Percentiles rank a stretch among this genome's conserved stretches.
Evolutionary conservation across 192 early-diverging fungal genomes (phyloP).

Genomic region (Entomortierella beljakovae): DNA sequence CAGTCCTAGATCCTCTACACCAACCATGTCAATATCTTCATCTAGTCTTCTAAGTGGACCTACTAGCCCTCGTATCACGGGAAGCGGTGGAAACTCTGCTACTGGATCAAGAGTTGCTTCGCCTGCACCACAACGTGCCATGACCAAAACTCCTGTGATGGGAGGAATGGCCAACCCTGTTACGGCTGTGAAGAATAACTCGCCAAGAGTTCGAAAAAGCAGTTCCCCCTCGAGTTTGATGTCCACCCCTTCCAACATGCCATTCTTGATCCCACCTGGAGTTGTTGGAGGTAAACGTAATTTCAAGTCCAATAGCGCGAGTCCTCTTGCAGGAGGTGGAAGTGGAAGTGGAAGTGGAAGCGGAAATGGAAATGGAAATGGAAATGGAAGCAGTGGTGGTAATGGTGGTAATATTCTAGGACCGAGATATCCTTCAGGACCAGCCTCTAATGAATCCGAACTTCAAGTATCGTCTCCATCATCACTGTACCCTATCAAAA

Average conservation of each 20-base stretch:
- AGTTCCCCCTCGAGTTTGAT: conserved; percentile 43
- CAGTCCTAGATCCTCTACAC: conserved; percentile 52
- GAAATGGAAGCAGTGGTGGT: too few species aligned
- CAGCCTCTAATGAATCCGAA: neutral
- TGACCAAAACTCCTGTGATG: conserved; percentile 11
- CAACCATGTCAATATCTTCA: conserved; percentile 50
- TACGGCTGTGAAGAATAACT: conserved; percentile 10
- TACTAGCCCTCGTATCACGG: conserved; percentile 40
- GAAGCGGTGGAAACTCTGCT: neutral
- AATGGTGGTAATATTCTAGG: neutral
- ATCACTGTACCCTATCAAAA: neutral
- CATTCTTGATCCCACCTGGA: conserved; percentile 39
- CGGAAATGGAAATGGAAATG: too few species aligned
- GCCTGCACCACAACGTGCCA: conserved; percentile 12
- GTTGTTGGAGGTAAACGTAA: conserved; percentile 22
- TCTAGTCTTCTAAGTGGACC: conserved; percentile 48
- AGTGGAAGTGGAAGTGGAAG: neutral
- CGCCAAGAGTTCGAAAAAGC: conserved; percentile 27
- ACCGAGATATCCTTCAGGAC: conserved; percentile 1
- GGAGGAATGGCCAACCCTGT: conserved; percentile 19
- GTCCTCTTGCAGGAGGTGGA: conserved; percentile 23
- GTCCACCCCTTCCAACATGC: conserved; percentile 50
- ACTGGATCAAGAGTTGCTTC: conserved; percentile 19
- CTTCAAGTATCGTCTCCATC: neutral
- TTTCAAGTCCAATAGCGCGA: conserved; percentile 34